Percentiles rank a stretch among this genome's conserved stretches.
phyloP scores from a whole-genome alignment of 1,139 yeast species.

The Meyerozyma sp. region DNA sequence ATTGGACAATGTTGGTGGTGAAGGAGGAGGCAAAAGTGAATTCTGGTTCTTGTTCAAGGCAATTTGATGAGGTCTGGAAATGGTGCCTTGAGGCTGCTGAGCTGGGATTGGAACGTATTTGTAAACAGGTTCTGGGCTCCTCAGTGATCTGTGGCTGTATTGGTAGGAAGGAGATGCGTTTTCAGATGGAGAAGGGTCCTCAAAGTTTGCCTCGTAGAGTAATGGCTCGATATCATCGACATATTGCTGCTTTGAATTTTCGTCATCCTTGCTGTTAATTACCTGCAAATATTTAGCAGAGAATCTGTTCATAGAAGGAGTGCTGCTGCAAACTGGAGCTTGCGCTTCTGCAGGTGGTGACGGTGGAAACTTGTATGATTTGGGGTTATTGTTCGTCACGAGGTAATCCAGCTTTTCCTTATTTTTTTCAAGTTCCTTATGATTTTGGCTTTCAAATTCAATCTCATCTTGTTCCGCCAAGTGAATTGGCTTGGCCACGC shows the following conservation, averaged over 20 bases:
- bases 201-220: constrained; percentile 12
- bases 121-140: constrained; percentile 6
- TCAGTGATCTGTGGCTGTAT: neutral
- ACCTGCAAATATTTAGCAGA: constrained; percentile 43
- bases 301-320: constrained; percentile 24
- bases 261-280: constrained; percentile 13
- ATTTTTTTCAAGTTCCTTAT: neutral
- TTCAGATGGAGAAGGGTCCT: constrained; percentile 2
- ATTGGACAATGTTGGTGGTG: constrained; percentile 36
- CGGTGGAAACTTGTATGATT: constrained; percentile 47
- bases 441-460: constrained; percentile 12
- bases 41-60: constrained; percentile 7
- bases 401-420: constrained; percentile 26
- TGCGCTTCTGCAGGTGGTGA: constrained; percentile 11
- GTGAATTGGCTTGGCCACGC: constrained; percentile 15
- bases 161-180: constrained; percentile 4
- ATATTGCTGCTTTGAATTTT: constrained; percentile 13
- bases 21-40: constrained; percentile 35
- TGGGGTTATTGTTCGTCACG: constrained; percentile 36
- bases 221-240: constrained; percentile 42
- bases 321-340: constrained; percentile 5
- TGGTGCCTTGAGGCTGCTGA: constrained; percentile 24
- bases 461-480: constrained; percentile 27
- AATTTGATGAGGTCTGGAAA: constrained; percentile 3
- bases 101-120: constrained; percentile 41